Conservation (phyloP, 202 grass and related monocot genomes). For the Digitaria exilis region DNA sequence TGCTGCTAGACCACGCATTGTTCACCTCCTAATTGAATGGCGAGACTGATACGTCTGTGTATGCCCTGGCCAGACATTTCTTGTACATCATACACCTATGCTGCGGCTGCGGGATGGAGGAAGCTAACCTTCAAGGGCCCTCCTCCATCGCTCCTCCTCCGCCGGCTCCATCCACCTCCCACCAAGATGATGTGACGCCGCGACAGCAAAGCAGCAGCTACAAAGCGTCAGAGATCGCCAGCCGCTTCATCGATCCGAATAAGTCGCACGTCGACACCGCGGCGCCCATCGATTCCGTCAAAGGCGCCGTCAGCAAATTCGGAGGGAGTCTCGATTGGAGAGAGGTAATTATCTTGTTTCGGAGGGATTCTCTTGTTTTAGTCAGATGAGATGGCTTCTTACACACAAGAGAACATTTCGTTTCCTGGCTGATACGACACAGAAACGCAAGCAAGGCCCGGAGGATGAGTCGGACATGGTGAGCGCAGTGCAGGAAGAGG, state of each 20-base stretch:
- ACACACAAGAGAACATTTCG: no score
- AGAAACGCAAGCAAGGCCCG: conserved; percentile 49
- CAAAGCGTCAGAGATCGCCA: conserved; percentile 20
- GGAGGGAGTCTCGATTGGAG: conserved; percentile 62
- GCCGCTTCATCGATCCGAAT: neutral
- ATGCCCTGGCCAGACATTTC: conserved; percentile 1
- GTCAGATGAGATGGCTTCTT: no score
- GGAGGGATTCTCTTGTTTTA: no score
- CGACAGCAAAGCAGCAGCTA: neutral
- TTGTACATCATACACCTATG: conserved; percentile 36
- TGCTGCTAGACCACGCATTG: no score
- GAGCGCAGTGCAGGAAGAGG: conserved; percentile 45
- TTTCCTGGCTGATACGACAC: no score
- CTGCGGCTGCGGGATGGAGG: conserved; percentile 55
- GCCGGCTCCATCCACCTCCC: conserved; percentile 3
- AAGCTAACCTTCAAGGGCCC: neutral
- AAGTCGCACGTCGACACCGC: conserved; percentile 65
- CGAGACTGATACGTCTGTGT: no score
- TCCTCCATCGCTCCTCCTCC: neutral
- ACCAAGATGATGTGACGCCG: neutral
- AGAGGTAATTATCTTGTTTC: no score
- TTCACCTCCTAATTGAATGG: no score
- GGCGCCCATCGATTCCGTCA: conserved; percentile 80
- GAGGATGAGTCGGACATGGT: conserved; percentile 46
- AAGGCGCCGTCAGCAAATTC: conserved; percentile 67